Percentiles rank a stretch among this genome's conserved stretches.
These are phyloP conservation scores for Blastocystis sp. DNA, from an alignment of 352 stramenopile genomes.

Conservation along the genomic window DNA sequence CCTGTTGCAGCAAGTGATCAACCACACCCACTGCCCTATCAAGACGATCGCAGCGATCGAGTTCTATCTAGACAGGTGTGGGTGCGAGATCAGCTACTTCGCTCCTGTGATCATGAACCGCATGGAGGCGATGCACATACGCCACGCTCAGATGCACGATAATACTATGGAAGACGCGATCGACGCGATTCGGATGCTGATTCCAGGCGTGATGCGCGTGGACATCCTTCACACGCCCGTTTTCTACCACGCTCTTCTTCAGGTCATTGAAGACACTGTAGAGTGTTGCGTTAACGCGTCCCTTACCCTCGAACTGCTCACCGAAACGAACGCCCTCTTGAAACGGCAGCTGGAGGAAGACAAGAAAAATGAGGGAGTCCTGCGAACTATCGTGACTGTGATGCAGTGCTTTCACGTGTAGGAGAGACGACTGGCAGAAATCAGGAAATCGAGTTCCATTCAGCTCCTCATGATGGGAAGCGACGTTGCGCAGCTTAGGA, in stretches of 20 bases:
- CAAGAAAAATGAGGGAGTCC: neutral
- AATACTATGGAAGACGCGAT: neutral
- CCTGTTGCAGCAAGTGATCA: neutral
- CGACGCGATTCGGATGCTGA: neutral
- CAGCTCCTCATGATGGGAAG: neutral
- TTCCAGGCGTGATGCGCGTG: neutral
- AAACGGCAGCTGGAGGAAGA: neutral
- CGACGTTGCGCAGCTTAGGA: neutral
- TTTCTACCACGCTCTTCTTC: neutral
- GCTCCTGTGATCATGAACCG: conserved; percentile 8
- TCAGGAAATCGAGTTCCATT: neutral
- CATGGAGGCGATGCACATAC: neutral
- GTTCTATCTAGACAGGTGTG: too few species aligned
- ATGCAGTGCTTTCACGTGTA: neutral
- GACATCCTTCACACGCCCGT: neutral
- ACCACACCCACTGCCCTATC: neutral
- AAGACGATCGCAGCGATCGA: neutral
- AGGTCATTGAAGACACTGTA: neutral
- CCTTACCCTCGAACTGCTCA: neutral
- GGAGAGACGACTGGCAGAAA: neutral
- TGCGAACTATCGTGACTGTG: neutral
- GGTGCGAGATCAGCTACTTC: neutral
- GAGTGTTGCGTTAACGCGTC: neutral
- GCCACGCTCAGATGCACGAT: neutral
- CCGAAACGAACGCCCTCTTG: neutral